Evolutionary conservation across 495 filamentous ascomycete species (phyloP), one percentile per base, ranked within the genome.

Genomic region (Xylaria longipes): DNA sequence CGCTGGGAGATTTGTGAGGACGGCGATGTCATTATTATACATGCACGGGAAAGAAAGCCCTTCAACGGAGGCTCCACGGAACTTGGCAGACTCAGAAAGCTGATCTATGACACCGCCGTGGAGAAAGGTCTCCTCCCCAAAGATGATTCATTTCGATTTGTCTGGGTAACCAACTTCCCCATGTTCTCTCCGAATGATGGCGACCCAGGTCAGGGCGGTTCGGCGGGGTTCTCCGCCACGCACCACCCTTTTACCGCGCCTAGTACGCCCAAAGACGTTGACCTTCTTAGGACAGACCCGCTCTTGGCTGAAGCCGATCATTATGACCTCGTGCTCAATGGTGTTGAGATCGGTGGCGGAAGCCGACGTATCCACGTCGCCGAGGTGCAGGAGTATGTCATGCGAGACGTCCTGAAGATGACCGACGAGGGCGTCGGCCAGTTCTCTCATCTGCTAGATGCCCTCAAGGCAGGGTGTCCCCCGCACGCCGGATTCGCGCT

Each of bases 191-290:
- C 92, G 0, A 82, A 82, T 31, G 78, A 82, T 41, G 88, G 87
- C 46, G 88, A 88, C 37, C 92, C 94, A 6, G 94, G 94, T 4
- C 95, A 97, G 80, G 92, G 91, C 37, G 95, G 94, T 22, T 77
- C 82, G 14, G 89, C 95, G 0, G 94, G 94, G 5, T 86, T 98
- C 77, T 89, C 90, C 20, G 91, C 96, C 8, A 98, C 95, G 0
- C 96, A 99, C 74, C 96, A 99, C 79, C 96, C 97, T 1, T 99
- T 99, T 80, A 99, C 96, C 4, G 92, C 97, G 0, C 96, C 97
- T 0, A 89, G 91, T 65, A 86, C 89, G 7, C 74, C 86, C 15
- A 82, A 84, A 15, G 97, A 98, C 76, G 88, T 97, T 35, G 90
- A 93, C 54, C 78, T 94, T 2, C 88, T 98, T 12, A 80, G 87